Percentiles rank a stretch among this genome's conserved stretches.
Conservation (phyloP, 169 alveolate species). For the Eimeria tenella region DNA sequence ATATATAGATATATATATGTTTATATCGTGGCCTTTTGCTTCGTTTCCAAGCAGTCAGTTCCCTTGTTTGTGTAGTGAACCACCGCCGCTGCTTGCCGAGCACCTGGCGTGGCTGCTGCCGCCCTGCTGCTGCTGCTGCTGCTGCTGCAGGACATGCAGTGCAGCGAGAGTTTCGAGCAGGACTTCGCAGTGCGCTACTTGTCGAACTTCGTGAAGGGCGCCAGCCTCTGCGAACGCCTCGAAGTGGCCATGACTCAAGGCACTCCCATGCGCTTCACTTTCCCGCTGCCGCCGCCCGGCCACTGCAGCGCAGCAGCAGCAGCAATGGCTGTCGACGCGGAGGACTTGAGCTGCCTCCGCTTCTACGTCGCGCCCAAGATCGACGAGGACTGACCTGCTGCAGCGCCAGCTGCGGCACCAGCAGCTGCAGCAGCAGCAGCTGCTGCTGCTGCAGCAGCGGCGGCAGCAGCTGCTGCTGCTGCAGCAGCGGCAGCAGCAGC, state of each 20-base stretch:
- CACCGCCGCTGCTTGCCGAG: too few relatives aligned
- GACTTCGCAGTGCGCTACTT: slow-evolving; percentile 23
- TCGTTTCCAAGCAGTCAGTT: too few relatives aligned
- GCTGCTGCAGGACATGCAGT: slow-evolving; percentile 25
- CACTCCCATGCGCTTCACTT: slow-evolving; percentile 15
- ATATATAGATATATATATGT: background rate
- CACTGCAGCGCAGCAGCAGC: background rate
- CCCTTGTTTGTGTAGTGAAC: too few relatives aligned
- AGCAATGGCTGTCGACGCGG: background rate
- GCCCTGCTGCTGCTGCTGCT: background rate
- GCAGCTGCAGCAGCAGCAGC: background rate
- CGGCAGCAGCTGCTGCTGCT: background rate
- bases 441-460: background rate
- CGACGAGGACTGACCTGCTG: slow-evolving; percentile 77
- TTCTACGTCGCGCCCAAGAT: slow-evolving; percentile 75
- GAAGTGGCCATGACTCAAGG: slow-evolving; percentile 31
- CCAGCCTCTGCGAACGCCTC: slow-evolving; percentile 9
- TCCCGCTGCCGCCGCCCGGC: slow-evolving; percentile 15
- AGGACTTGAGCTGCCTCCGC: background rate
- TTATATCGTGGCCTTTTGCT: too few relatives aligned
- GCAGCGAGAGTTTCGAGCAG: slow-evolving; percentile 19
- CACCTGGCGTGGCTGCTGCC: too few relatives aligned
- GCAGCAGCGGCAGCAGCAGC: background rate
- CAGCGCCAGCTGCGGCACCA: background rate
- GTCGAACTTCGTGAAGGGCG: slow-evolving; percentile 15